Percentiles rank a stretch among this genome's conserved stretches.
These are phyloP conservation scores for Thelonectria discophora DNA, from an alignment of 2,329 filamentous ascomycete genomes.

Conservation along the genomic window DNA sequence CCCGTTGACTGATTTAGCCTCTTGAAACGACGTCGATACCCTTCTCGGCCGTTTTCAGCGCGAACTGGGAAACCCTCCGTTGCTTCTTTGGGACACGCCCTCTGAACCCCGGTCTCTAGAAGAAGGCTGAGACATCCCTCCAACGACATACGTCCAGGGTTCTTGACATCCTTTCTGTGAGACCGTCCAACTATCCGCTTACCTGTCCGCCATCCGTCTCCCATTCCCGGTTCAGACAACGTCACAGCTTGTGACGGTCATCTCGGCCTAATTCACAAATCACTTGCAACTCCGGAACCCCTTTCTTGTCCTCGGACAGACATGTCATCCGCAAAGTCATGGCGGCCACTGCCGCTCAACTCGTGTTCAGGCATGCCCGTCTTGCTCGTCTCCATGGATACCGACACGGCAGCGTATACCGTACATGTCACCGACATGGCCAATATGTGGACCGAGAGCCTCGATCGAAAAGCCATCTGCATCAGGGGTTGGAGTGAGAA, in stretches of 20 bases:
- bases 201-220: background rate
- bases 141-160: background rate
- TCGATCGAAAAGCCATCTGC: constrained; percentile 70
- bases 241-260: background rate
- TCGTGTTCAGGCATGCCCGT: constrained; percentile 59
- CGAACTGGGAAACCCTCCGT: constrained; percentile 21
- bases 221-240: background rate
- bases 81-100: background rate
- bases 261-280: background rate
- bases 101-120: background rate
- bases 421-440: constrained; percentile 76
- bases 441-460: constrained; percentile 75
- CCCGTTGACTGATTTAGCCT: constrained; percentile 2
- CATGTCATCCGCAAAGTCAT: constrained; percentile 50
- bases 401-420: constrained; percentile 66
- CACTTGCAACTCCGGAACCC: background rate
- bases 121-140: background rate
- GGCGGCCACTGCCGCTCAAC: constrained; percentile 58
- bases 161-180: constrained; percentile 1
- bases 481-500: constrained; percentile 68
- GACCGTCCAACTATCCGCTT: background rate
- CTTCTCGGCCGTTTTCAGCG: constrained; percentile 9
- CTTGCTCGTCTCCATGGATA: constrained; percentile 69
- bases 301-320: background rate
- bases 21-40: constrained; percentile 20